Base-by-base conservation (phyloP, 139 green algal genomes). In the Nannochloris sp. region DNA sequence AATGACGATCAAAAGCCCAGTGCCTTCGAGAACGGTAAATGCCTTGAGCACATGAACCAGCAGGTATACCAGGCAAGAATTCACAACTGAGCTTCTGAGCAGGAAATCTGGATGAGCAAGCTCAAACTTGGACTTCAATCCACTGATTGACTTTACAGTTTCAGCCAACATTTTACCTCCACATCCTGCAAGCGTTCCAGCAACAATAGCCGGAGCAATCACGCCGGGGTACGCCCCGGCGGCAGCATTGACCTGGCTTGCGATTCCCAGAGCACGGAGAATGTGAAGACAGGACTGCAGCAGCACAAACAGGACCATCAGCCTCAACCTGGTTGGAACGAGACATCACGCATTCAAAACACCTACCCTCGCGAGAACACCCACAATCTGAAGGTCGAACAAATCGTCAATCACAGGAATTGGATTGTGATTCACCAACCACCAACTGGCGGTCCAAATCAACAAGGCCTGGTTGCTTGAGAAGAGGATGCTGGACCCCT, bases 91-190 rank as follows among this genome's bases (percentile, higher is more conserved):
- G 4, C 23, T 58, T 23, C 34, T 23, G 15, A 66, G 23, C 8
- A 43, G 10, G 36, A 24, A 54, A 2, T 14, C 14, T 31, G 60
- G 60, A 21, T 66, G 31, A 15, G 60, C 16, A 18, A 66, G 29
- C 24, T 66, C 60, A 43, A 55, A 54, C n/a, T 19, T 18, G 23
- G 36, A 37, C 9, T 44, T 43, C 9, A 58, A 44, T 40, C 60
- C 60, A 66, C 12, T 15, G n/a, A 58, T 16, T 25, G 36, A 40
- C 14, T 23, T 16, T 6, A 64, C 23, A 36, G 12, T 29, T 19
- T 66, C 60, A 16, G 14, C n/a, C n/a, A 37, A 54, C 12, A 66
- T 53, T 40, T 66, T 66, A 21, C 60, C 60, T 23, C 60, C 60
- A 40, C 18, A 66, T n/a, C 18, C 34, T 40, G 60, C 60, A 36